A percentile compares a stretch with the other conserved stretches of the same genome.
Evolutionary conservation across 257 asterid species (phyloP).

Genomic region (Schizonepeta tenuifolia): DNA sequence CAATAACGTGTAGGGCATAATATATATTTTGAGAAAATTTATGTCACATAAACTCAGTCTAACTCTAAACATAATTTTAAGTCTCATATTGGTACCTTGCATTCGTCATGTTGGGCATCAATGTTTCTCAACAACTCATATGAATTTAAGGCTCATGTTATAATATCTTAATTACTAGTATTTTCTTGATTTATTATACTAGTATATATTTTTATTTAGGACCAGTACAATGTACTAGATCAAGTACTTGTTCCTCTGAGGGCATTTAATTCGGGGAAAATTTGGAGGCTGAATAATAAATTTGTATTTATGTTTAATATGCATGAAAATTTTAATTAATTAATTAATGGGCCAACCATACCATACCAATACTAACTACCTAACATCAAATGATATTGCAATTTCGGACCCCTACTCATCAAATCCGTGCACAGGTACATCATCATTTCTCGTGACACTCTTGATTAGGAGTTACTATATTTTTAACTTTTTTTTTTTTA

Average conservation of each 20-base stretch:
- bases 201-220: too few relatives aligned
- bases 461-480: background rate
- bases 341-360: constrained; percentile 18
- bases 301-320: background rate
- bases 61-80: background rate
- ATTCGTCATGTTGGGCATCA: background rate
- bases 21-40: too few relatives aligned
- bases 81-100: background rate
- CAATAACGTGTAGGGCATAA: background rate
- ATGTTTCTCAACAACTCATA: background rate
- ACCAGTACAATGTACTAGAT: background rate
- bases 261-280: background rate
- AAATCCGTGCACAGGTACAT: constrained; percentile 24
- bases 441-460: constrained; percentile 10
- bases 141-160: too few relatives aligned
- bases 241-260: background rate
- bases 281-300: background rate
- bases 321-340: too few relatives aligned
- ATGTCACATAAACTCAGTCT: background rate
- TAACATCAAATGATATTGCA: background rate
- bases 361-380: constrained; percentile 28
- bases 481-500: background rate
- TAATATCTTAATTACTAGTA: background rate
- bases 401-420: background rate
- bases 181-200: background rate